A percentile compares a stretch with the other conserved stretches of the same genome.
phyloP scores from a whole-genome alignment of 352 stramenopile species.

The Thalassiosira allenii region DNA sequence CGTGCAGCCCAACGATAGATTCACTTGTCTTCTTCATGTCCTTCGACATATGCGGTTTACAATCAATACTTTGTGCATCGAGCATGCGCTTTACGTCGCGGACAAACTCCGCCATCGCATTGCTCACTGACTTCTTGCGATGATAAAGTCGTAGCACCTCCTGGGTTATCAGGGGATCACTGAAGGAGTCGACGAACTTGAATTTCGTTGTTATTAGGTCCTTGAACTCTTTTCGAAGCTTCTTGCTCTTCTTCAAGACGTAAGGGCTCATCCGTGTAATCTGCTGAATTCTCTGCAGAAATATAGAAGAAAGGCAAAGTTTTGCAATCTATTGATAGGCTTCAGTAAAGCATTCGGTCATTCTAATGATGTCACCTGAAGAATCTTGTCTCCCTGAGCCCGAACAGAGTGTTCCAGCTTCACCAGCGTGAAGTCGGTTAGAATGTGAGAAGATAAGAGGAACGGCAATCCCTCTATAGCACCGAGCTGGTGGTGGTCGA shows the following conservation, averaged over 20 bases:
- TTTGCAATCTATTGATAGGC: too few species aligned
- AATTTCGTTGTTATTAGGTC: conserved; percentile 11
- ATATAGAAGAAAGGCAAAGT: too few species aligned
- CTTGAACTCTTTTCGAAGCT: conserved; percentile 43
- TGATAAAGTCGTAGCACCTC: conserved; percentile 49
- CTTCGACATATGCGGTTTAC: background rate
- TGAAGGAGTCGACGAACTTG: conserved; percentile 22
- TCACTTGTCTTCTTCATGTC: background rate
- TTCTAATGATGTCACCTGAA: too few species aligned
- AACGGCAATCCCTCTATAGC: conserved; percentile 53
- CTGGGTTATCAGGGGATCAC: conserved; percentile 1
- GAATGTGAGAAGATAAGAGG: conserved; percentile 39
- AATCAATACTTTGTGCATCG: background rate
- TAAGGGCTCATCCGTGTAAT: conserved; percentile 40
- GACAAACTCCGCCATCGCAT: conserved; percentile 12
- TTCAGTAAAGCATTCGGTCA: too few species aligned
- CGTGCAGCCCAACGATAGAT: background rate
- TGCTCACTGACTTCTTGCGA: conserved; percentile 20
- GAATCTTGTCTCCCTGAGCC: conserved; percentile 28
- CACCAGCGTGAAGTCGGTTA: conserved; percentile 51
- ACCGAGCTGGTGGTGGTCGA: conserved; percentile 50
- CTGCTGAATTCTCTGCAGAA: conserved; percentile 35
- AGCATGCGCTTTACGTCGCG: background rate
- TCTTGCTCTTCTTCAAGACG: conserved; percentile 4
- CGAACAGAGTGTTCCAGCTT: conserved; percentile 45